A percentile compares a stretch with the other conserved stretches of the same genome.
phyloP scores from a whole-genome alignment of 495 filamentous ascomycete species.

The Penicillium egyptiacum region DNA sequence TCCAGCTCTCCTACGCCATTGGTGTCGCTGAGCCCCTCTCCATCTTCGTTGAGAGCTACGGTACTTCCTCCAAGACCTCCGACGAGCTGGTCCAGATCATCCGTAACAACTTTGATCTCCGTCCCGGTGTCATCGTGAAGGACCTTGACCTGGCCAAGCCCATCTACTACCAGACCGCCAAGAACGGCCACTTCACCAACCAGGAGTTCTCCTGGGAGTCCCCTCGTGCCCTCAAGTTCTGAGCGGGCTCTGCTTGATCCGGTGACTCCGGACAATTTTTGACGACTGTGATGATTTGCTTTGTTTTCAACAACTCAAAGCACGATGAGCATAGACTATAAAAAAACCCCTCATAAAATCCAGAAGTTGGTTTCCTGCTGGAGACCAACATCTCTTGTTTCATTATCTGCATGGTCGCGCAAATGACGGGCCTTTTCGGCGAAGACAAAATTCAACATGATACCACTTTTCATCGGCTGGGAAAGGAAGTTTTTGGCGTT shows the following conservation, averaged over 20 bases:
- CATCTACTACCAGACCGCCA: conserved; percentile 97
- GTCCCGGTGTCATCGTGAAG: conserved; percentile 97
- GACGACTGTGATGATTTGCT: conserved; percentile 56
- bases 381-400: conserved; percentile 32
- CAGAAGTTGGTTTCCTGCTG: conserved; percentile 19
- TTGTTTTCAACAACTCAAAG: conserved; percentile 65
- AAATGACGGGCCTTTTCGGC: conserved; percentile 40
- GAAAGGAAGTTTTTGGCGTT: conserved; percentile 50
- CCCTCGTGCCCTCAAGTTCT: conserved; percentile 89
- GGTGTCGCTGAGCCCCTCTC: conserved; percentile 97
- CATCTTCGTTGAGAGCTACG: conserved; percentile 64
- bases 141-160: conserved; percentile 93
- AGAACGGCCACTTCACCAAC: conserved; percentile 99
- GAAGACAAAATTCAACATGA: conserved; percentile 57
- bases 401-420: conserved; percentile 48
- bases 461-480: conserved; percentile 53
- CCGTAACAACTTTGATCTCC: conserved; percentile 91
- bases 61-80: conserved; percentile 73
- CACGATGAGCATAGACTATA: conserved; percentile 48
- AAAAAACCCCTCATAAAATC: conserved; percentile 30
- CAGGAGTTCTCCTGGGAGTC: conserved; percentile 97
- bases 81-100: conserved; percentile 94
- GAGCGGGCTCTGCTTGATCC: conserved; percentile 40
- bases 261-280: conserved; percentile 31
- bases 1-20: conserved; percentile 98